Evolutionary conservation across 2,329 filamentous ascomycete species (phyloP), one percentile per base, ranked within the genome.

Genomic region (Apiospora aurea): DNA sequence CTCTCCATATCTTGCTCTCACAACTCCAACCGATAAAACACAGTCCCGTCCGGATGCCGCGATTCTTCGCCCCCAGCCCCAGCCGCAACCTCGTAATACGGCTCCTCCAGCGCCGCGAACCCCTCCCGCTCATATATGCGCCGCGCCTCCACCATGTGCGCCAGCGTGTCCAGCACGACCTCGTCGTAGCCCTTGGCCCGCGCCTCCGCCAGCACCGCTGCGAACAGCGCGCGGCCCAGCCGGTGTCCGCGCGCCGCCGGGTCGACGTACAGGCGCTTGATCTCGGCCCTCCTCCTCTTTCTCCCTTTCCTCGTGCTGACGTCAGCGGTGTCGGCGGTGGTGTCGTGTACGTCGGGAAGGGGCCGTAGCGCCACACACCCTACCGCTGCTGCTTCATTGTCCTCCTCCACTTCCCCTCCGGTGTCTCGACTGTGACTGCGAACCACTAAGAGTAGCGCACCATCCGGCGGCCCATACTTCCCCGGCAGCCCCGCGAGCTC

Each of bases 191-290:
- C 66, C 66, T 21, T 46, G 6, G 13, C 13, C n/a, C 66, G 66
- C 13, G 66, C 66, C 41, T 67, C 66, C 6, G 13, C 44, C 66
- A 67, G 44, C n/a, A 67, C 66, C n/a, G 44, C 66, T 8, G 41
- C 66, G 41, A 67, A 67, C 66, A 67, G 66, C 41, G 66, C 66
- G 44, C 41, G 41, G 10, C 66, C 66, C 41, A 67, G n/a, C n/a
- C 66, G 14, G 44, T 10, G n/a, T 10, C 66, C 66, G 41, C 41
- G 41, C n/a, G 66, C 66, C 41, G 66, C 44, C n/a, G 66, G 66
- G 44, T 44, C 41, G 66, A 67, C 66, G 66, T 67, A 67, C 41
- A 67, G 66, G 26, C 66, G 66, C 18, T 67, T 67, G 41, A 67
- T 44, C 44, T 67, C 66, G 13, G 41, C 41, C 66, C 34, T 67